Base-by-base conservation (phyloP, 2,329 filamentous ascomycete species). In the Paracorniculantispora psalliotae region DNA sequence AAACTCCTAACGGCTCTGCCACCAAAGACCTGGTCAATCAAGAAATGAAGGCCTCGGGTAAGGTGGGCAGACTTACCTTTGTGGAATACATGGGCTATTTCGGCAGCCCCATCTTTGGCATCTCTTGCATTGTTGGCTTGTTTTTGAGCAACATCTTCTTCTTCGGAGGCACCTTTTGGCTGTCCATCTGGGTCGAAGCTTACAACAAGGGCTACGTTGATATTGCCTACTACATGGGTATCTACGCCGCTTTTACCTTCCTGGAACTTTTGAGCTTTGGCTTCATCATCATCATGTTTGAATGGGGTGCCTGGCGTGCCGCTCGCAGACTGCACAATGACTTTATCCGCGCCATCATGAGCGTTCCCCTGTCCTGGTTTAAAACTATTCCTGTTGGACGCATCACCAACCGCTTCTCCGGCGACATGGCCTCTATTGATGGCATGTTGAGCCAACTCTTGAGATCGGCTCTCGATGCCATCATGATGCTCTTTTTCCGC, bases 371-470 rank as follows among this genome's bases (percentile, higher is more conserved):
- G 10, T 77, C 79, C 4, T 85, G 82, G 82, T 84, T 81, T 64
- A 81, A 82, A 65, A 69, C 78, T 49, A 75, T 81, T 1, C 77
- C 81, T 0, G 75, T 81, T 17, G 79, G 81, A 13, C 76, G 81
- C 43, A 76, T 82, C 58, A 75, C 80, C 57, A 83, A 83, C 64
- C 77, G 82, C 13, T 82, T 84, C 62, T 79, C 80, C 1, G 79
- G 81, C 37, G 82, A 85, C 61, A 82, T 83, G 67, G 73, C 76
- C n/a, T 81, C 81, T 0, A 75, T 85, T 54, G 82, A 85, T 63
- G 77, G 74, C 8, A 65, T 70, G 1, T 68, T 85, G 7, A 74
- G 76, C 21, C 70, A 72, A 1, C 75, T 80, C 72, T 69, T 83
- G 0, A 75, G 77, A 5, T 63, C 66, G 43, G 73, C 72, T 2